These are phyloP conservation scores for Allomyces arbusculus DNA, from an alignment of 192 early-diverging fungal genomes.

Conservation along the genomic window DNA sequence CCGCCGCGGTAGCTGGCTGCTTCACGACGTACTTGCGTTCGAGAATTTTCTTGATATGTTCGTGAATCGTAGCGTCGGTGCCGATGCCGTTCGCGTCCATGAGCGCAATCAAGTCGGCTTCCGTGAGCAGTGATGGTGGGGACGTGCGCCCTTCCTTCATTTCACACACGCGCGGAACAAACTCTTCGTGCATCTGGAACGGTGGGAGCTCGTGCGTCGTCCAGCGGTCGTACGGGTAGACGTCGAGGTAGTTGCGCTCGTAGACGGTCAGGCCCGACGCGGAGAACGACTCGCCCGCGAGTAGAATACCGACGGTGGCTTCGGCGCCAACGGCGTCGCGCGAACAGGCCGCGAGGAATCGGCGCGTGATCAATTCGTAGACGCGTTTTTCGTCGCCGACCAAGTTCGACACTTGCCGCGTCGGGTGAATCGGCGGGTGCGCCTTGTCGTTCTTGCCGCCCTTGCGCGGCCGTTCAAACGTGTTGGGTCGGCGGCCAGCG, in stretches of 20 bases:
- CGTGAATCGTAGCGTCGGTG: conserved; percentile 90
- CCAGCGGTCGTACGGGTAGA: conserved; percentile 88
- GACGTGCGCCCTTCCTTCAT: conserved; percentile 47
- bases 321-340: conserved; percentile 71
- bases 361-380: conserved; percentile 68
- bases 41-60: conserved; percentile 85
- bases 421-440: conserved; percentile 95
- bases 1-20: conserved; percentile 6
- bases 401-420: conserved; percentile 27
- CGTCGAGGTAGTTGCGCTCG: conserved; percentile 77
- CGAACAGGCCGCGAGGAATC: conserved; percentile 84
- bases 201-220: conserved; percentile 43
- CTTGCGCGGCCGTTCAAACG: conserved; percentile 48
- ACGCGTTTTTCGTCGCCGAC: conserved; percentile 44
- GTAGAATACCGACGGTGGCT: conserved; percentile 45
- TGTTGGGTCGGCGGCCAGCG: conserved; percentile 35
- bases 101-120: conserved; percentile 62
- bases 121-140: conserved; percentile 55
- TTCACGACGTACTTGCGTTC: conserved; percentile 71
- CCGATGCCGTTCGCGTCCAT: conserved; percentile 94
- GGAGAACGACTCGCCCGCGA: conserved; percentile 56
- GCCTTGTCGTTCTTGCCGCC: conserved; percentile 85
- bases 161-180: conserved; percentile 42
- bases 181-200: conserved; percentile 42
- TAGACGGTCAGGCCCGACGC: conserved; percentile 53